phyloP scores from a whole-genome alignment of 2,329 filamentous ascomycete species.

The Malbranchea cinnamomea region DNA sequence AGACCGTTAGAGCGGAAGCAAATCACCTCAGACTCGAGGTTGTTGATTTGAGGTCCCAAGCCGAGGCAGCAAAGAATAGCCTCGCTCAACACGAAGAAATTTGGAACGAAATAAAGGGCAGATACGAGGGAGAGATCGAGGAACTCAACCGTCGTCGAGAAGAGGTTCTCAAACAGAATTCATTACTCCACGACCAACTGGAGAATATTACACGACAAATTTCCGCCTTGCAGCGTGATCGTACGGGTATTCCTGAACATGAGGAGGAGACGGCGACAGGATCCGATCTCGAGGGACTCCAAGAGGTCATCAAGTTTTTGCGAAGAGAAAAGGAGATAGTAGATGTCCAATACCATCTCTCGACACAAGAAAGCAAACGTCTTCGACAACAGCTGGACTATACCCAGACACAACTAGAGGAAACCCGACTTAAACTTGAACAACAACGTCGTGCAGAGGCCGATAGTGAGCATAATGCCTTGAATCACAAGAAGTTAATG shows the following conservation, averaged over 20 bases:
- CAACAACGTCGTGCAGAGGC: slow-evolving; percentile 68
- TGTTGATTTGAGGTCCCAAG: slow-evolving; percentile 60
- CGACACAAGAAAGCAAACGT: slow-evolving; percentile 73
- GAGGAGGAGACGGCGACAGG: slow-evolving; percentile 34
- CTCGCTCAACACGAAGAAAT: slow-evolving; percentile 70
- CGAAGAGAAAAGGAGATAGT: slow-evolving; percentile 95
- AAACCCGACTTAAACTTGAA: slow-evolving; percentile 73
- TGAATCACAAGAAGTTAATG: slow-evolving; percentile 80
- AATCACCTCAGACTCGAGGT: slow-evolving; percentile 70
- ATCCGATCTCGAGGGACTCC: slow-evolving; percentile 56
- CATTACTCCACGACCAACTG: slow-evolving; percentile 74
- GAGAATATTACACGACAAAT: slow-evolving; percentile 74
- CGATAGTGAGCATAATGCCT: slow-evolving; percentile 56
- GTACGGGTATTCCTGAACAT: slow-evolving; percentile 41
- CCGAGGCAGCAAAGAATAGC: slow-evolving; percentile 68
- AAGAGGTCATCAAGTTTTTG: slow-evolving; percentile 82
- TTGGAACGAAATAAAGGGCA: slow-evolving; percentile 68
- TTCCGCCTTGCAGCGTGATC: slow-evolving; percentile 60
- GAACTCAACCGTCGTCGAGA: slow-evolving; percentile 69
- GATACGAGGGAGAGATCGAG: slow-evolving; percentile 67
- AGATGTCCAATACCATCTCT: slow-evolving; percentile 88
- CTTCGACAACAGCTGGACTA: slow-evolving; percentile 84
- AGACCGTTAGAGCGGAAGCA: slow-evolving; percentile 62
- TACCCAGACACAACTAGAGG: slow-evolving; percentile 73
- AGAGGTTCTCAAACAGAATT: slow-evolving; percentile 78